phyloP scores from a whole-genome alignment of 345 rosid genomes.

The Dipteronia dyeriana region DNA sequence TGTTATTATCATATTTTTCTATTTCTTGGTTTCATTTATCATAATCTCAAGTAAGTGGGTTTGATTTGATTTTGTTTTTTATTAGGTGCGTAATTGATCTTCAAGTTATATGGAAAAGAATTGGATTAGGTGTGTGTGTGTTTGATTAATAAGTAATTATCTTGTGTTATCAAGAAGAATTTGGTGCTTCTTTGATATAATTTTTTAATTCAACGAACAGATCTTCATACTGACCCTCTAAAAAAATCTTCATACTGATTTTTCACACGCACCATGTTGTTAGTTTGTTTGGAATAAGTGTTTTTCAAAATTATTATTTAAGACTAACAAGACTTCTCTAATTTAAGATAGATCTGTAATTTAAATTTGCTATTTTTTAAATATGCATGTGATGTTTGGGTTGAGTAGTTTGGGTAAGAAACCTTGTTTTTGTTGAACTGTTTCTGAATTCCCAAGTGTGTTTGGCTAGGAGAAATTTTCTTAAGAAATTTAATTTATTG shows the following conservation, averaged over 20 bases:
- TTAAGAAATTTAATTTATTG: too few species aligned
- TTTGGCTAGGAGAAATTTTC: too few species aligned
- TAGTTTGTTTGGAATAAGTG: not conserved
- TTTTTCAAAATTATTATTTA: not conserved
- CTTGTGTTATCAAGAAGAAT: not conserved
- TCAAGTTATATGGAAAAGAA: slow-evolving; percentile 18
- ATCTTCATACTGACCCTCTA: too few species aligned
- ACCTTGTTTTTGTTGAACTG: too few species aligned
- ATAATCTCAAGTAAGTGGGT: slow-evolving; percentile 13
- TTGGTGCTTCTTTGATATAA: not conserved
- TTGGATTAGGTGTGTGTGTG: slow-evolving; percentile 17
- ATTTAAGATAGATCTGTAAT: too few species aligned
- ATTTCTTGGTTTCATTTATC: not conserved
- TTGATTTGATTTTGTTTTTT: slow-evolving; percentile 17
- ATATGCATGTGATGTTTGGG: too few species aligned
- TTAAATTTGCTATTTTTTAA: too few species aligned
- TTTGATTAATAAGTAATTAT: not conserved
- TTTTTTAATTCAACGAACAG: slow-evolving; percentile 18
- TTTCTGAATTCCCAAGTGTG: too few species aligned
- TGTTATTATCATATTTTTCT: slow-evolving; percentile 2
- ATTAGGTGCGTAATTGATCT: slow-evolving; percentile 5
- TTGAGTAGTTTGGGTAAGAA: too few species aligned
- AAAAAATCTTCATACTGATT: not conserved
- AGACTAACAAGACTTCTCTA: too few species aligned
- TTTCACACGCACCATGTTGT: not conserved